Conservation (phyloP, 2,329 filamentous ascomycete genomes). For the Trichoderma sp. region DNA sequence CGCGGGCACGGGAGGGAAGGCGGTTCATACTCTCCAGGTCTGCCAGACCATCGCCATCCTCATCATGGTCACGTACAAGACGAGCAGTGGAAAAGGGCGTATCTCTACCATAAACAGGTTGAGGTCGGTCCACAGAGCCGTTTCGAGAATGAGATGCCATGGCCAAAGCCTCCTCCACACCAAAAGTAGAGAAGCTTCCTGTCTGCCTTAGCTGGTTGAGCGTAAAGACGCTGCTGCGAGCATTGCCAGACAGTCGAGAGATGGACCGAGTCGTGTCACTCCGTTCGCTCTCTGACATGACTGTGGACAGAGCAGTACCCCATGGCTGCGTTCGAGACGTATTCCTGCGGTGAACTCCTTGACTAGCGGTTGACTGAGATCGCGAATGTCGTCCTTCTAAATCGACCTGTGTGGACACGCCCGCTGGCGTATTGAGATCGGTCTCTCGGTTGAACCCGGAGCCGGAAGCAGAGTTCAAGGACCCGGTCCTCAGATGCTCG, state of each 20-base stretch:
- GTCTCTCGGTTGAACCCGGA: slow-evolving; percentile 51
- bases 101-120: slow-evolving; percentile 44
- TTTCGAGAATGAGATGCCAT: slow-evolving; percentile 43
- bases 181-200: slow-evolving; percentile 57
- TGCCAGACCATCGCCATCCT: slow-evolving; percentile 64
- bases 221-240: slow-evolving; percentile 52
- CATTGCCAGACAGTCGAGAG: slow-evolving; percentile 46
- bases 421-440: slow-evolving; percentile 21
- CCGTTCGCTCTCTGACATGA: slow-evolving; percentile 62
- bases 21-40: slow-evolving; percentile 57
- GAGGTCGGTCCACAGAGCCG: slow-evolving; percentile 53
- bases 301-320: slow-evolving; percentile 65
- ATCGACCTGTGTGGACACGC: slow-evolving; percentile 25
- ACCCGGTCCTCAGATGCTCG: slow-evolving; percentile 55
- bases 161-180: slow-evolving; percentile 42
- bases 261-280: slow-evolving; percentile 54
- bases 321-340: slow-evolving; percentile 51
- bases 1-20: slow-evolving; percentile 54
- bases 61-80: slow-evolving; percentile 60
- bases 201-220: slow-evolving; percentile 56
- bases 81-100: slow-evolving; percentile 40
- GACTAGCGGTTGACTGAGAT: slow-evolving; percentile 11
- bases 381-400: slow-evolving; percentile 27
- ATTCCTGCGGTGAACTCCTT: slow-evolving; percentile 3
- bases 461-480: slow-evolving; percentile 58